A percentile compares a stretch with the other conserved stretches of the same genome.
Conservation (phyloP, 192 early-diverging fungal species). For the Coemansia sp. region DNA sequence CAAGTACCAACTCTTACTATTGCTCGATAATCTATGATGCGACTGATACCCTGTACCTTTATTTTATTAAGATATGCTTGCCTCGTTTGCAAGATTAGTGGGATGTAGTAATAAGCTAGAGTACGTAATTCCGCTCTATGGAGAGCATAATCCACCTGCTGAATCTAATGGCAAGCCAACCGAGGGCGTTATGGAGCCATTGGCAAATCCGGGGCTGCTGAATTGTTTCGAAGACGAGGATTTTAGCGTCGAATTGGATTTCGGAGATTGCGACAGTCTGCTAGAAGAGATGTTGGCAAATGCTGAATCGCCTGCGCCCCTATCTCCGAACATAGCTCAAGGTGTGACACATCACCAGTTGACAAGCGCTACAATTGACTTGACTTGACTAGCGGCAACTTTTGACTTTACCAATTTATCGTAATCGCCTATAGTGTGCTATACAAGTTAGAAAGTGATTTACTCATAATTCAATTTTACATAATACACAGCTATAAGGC, state of each 20-base stretch:
- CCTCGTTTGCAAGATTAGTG: constrained; percentile 7
- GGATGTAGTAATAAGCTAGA: constrained; percentile 21
- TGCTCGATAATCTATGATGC: not conserved
- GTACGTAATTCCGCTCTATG: not conserved
- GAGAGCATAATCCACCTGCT: not conserved
- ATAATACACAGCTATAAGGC: not conserved
- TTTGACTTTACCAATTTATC: not conserved
- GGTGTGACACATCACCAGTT: not conserved
- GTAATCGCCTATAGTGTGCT: not conserved
- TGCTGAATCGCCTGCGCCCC: not conserved
- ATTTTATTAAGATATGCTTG: not conserved
- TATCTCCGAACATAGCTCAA: not conserved
- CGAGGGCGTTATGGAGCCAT: not conserved
- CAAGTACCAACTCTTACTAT: constrained; percentile 10
- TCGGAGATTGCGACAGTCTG: constrained; percentile 13
- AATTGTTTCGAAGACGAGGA: not conserved
- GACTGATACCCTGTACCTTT: not conserved
- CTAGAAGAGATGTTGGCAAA: constrained; percentile 8
- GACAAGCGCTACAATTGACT: not conserved
- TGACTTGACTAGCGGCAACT: not conserved
- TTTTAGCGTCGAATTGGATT: not conserved
- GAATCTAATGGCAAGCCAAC: not conserved
- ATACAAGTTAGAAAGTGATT: not conserved
- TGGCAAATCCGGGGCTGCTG: not conserved
- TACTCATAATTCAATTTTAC: not conserved